A percentile compares a stretch with the other conserved stretches of the same genome.
phyloP scores from a whole-genome alignment of 2,329 filamentous ascomycete species.

The Camillea tinctor region DNA sequence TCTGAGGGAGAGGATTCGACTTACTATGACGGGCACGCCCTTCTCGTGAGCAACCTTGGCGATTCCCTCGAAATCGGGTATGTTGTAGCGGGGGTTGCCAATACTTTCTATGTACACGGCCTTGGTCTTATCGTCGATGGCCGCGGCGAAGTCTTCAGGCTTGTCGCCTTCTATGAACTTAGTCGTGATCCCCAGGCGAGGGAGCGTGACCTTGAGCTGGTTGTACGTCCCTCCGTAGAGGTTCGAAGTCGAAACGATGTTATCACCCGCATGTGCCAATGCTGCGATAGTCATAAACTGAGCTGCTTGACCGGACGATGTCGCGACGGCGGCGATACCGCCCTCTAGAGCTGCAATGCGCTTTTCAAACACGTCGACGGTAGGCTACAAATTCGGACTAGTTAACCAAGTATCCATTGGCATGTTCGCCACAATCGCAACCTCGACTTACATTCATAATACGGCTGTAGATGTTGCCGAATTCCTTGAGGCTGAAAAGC shows the following conservation, averaged over 20 bases:
- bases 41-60: conserved; percentile 71
- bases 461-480: conserved; percentile 96
- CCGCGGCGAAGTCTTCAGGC: conserved; percentile 72
- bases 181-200: conserved; percentile 81
- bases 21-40: conserved; percentile 63
- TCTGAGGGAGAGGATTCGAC: conserved; percentile 29
- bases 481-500: conserved; percentile 94
- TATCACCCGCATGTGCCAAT: conserved; percentile 85
- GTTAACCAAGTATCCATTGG: neutral
- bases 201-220: conserved; percentile 89
- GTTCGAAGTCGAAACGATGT: conserved; percentile 88
- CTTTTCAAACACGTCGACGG: conserved; percentile 95
- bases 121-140: conserved; percentile 92
- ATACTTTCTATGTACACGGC: conserved; percentile 90
- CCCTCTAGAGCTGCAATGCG: conserved; percentile 94
- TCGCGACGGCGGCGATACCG: conserved; percentile 80
- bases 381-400: conserved; percentile 62
- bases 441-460: conserved; percentile 73
- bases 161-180: conserved; percentile 85
- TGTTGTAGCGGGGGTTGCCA: conserved; percentile 90
- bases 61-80: conserved; percentile 87
- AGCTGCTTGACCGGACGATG: conserved; percentile 83
- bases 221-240: conserved; percentile 96
- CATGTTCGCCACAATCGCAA: neutral
- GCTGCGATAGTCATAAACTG: conserved; percentile 88